Evolutionary conservation across 2,329 filamentous ascomycete genomes (phyloP).

Genomic region (Fusarium avenaceum): DNA sequence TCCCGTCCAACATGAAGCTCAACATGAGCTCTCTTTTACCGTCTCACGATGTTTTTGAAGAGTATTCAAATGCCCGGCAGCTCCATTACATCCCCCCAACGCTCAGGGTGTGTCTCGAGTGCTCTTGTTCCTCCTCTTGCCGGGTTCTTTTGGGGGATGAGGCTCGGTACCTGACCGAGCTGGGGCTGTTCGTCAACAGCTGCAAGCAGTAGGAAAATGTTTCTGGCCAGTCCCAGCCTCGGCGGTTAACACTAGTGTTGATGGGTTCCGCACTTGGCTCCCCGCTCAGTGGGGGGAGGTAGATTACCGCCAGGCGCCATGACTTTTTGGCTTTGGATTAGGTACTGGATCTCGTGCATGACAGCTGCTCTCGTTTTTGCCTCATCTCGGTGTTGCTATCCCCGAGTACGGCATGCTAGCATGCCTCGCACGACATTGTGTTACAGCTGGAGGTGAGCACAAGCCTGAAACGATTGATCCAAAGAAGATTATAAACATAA

Average conservation of each 20-base stretch:
- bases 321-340: constrained; percentile 31
- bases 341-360: constrained; percentile 32
- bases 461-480: constrained; percentile 3
- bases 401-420: constrained; percentile 26
- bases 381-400: constrained; percentile 42
- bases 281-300: constrained; percentile 33
- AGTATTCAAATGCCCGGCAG: constrained; percentile 24
- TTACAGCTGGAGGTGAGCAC: not conserved
- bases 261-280: constrained; percentile 39
- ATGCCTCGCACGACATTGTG: constrained; percentile 14
- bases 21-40: constrained; percentile 20
- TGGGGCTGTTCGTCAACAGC: constrained; percentile 41
- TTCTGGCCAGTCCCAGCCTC: constrained; percentile 41
- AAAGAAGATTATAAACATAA: not conserved
- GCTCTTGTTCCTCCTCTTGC: constrained; percentile 27
- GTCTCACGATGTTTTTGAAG: constrained; percentile 38
- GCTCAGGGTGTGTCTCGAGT: constrained; percentile 42
- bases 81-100: constrained; percentile 24
- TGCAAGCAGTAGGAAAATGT: constrained; percentile 38
- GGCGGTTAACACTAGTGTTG: constrained; percentile 41
- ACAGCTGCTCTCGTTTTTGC: constrained; percentile 29
- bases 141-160: constrained; percentile 33
- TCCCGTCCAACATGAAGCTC: constrained; percentile 35
- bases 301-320: constrained; percentile 15
- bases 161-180: constrained; percentile 49